Evolutionary conservation across 805 yeast genomes (phyloP), one percentile per base, ranked within the genome.

Genomic region (Saturnispora quitensis): DNA sequence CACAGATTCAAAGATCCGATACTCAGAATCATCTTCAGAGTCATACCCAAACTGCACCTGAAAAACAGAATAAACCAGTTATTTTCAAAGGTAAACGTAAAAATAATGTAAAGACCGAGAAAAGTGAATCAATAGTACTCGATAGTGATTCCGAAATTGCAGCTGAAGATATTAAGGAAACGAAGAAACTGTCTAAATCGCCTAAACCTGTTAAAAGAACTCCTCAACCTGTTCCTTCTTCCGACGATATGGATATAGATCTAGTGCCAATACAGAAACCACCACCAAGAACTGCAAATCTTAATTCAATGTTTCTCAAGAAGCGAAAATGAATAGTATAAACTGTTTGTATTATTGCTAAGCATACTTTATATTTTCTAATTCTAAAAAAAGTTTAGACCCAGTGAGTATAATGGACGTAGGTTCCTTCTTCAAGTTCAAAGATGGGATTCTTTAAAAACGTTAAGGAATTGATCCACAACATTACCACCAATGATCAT

Each of bases 401-500:
- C 20, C 42, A 9, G 24, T 38, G 13, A 40, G 43, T 40, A 15
- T 13, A 12, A n/a, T 40, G 44, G 44, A 40, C 44, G 44, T 15
- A 18, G 13, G 28, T 15, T 36, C 24, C 38, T 40, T 47, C 12
- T 22, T 44, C 13, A 38, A 15, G 33, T 6, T 40, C 34, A 12
- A 9, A 44, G 35, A 64, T 64, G 68, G 65, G 68, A 13, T 54
- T 67, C 27, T 52, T 66, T 20, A 64, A 60, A 20, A 60, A 59
- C 44, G 54, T 68, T 56, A 62, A 72, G 61, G 68, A 70, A 61
- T 67, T 68, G 50, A 56, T 68, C 52, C 66, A 78, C 59, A 75
- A 80, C 27, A 71, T 78, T 40, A 78, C 82, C 7, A 78, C 84
- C 3, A 75, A 73, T 7, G 84, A 78, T 56, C 83, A 78, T 60